phyloP scores from a whole-genome alignment of 2,329 filamentous ascomycete species.

The Huntiella savannae region DNA sequence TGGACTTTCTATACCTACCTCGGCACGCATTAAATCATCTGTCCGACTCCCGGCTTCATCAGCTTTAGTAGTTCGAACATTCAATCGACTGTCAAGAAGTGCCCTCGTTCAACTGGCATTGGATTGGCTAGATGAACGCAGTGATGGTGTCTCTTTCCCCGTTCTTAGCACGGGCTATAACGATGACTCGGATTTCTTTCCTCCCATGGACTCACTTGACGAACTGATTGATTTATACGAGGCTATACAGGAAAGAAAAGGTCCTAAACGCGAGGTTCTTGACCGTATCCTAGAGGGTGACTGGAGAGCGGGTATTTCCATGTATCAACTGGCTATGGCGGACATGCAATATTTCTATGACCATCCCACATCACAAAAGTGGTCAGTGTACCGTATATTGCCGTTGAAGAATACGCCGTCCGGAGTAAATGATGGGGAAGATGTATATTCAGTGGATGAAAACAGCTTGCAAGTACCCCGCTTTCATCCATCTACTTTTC shows the following conservation, averaged over 20 bases:
- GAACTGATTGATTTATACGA: constrained; percentile 48
- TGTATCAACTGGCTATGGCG: constrained; percentile 51
- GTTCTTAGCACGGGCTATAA: constrained; percentile 29
- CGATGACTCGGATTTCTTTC: constrained; percentile 44
- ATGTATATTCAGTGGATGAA: constrained; percentile 19
- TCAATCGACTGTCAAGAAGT: constrained; percentile 51
- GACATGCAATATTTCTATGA: constrained; percentile 48
- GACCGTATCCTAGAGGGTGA: constrained; percentile 48
- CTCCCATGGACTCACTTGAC: constrained; percentile 42
- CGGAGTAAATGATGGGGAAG: constrained; percentile 15
- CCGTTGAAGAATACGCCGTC: constrained; percentile 25
- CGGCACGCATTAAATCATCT: constrained; percentile 50
- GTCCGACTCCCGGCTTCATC: constrained; percentile 49
- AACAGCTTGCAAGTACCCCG: constrained; percentile 39
- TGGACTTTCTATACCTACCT: constrained; percentile 45
- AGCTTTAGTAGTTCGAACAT: constrained; percentile 42
- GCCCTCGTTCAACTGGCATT: constrained; percentile 54
- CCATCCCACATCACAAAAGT: constrained; percentile 43
- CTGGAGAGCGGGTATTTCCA: constrained; percentile 43
- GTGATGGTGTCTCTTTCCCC: constrained; percentile 33
- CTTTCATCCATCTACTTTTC: constrained; percentile 64
- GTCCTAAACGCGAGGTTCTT: constrained; percentile 42
- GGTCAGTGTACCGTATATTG: constrained; percentile 42
- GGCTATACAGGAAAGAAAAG: constrained; percentile 38
- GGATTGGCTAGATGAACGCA: constrained; percentile 56